These are phyloP conservation scores for Scheffersomyces quercinus DNA, from an alignment of 1,139 yeast species.

Conservation along the genomic window DNA sequence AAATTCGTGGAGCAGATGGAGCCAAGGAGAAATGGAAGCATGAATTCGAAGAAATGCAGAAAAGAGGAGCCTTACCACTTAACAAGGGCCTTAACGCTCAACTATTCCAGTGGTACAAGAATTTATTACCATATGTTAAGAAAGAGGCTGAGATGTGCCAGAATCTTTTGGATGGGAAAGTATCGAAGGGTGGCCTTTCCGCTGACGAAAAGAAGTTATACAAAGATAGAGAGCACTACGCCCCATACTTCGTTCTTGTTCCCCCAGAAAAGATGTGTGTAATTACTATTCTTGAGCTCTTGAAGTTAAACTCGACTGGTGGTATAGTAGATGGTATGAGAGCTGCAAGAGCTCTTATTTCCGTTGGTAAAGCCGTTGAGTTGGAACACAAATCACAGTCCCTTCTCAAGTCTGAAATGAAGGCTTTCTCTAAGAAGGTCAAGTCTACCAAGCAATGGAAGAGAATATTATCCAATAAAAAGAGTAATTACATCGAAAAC, in stretches of 20 bases:
- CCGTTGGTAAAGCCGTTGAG: slow-evolving; percentile 85
- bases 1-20: slow-evolving; percentile 77
- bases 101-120: slow-evolving; percentile 76
- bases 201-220: slow-evolving; percentile 35
- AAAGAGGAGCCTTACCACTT: slow-evolving; percentile 59
- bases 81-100: slow-evolving; percentile 67
- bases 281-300: slow-evolving; percentile 76
- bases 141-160: slow-evolving; percentile 60
- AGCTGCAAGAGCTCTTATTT: slow-evolving; percentile 76
- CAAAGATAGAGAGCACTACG: slow-evolving; percentile 63
- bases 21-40: slow-evolving; percentile 89
- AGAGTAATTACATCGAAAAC: slow-evolving; percentile 27
- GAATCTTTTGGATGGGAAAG: slow-evolving; percentile 25
- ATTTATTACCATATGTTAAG: slow-evolving; percentile 66
- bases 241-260: slow-evolving; percentile 73
- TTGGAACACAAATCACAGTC: slow-evolving; percentile 75
- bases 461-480: slow-evolving; percentile 37
- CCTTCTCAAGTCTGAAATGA: slow-evolving; percentile 58
- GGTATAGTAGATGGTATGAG: slow-evolving; percentile 84
- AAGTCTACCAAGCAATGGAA: slow-evolving; percentile 41
- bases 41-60: slow-evolving; percentile 70
- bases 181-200: slow-evolving; percentile 16
- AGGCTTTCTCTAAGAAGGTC: slow-evolving; percentile 38
- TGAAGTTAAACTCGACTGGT: slow-evolving; percentile 73
- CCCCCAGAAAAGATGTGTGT: slow-evolving; percentile 82